Evolutionary conservation across 2,329 filamentous ascomycete species (phyloP).

Genomic region (Byssothecium circinans): DNA sequence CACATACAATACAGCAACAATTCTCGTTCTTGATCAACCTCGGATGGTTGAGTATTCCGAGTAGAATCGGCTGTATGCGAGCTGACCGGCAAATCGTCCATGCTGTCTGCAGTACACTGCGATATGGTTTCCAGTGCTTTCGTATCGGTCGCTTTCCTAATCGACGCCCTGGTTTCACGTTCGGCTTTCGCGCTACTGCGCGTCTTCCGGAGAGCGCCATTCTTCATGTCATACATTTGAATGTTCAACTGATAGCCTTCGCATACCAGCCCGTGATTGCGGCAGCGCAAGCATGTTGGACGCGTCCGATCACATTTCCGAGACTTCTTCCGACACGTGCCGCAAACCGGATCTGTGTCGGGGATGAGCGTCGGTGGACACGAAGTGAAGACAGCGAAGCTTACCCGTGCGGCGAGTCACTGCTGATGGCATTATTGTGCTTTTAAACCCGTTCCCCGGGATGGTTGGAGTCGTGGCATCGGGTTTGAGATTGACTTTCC

Average conservation of each 20-base stretch:
- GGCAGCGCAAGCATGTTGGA: conserved; percentile 14
- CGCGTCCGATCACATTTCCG: conserved; percentile 15
- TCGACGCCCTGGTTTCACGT: neutral
- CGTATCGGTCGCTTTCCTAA: neutral
- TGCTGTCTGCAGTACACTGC: neutral
- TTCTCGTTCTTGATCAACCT: conserved; percentile 4
- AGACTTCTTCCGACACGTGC: conserved; percentile 17
- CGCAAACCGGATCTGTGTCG: conserved; percentile 14
- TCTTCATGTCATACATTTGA: conserved; percentile 13
- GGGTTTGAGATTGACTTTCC: no score
- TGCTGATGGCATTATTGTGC: neutral
- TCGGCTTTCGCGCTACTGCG: neutral
- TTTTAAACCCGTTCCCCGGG: no score
- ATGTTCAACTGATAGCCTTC: conserved; percentile 16
- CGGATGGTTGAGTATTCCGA: neutral
- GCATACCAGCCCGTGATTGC: conserved; percentile 12
- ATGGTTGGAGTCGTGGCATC: no score
- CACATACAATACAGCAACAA: conserved; percentile 6
- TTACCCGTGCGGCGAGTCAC: conserved; percentile 2
- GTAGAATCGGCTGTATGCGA: neutral
- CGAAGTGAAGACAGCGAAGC: neutral
- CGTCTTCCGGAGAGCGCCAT: conserved; percentile 5
- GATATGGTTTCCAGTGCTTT: neutral
- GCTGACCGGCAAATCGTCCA: neutral
- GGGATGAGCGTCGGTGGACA: neutral